Percentiles rank a stretch among this genome's conserved stretches.
Evolutionary conservation across 345 rosid genomes (phyloP).

Genomic region (Cardamine resedifolia): DNA sequence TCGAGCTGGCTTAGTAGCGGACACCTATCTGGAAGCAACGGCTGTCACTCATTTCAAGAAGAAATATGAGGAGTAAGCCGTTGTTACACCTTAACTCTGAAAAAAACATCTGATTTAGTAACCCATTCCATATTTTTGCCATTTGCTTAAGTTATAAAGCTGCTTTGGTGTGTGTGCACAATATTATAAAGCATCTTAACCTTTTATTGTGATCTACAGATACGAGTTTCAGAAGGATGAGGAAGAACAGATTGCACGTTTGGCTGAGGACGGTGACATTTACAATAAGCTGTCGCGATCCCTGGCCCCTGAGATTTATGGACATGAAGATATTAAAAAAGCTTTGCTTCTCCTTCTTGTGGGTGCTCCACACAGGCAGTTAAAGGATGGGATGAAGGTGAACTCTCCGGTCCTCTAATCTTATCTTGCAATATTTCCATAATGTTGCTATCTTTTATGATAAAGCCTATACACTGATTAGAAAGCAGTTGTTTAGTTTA

Average conservation of each 20-base stretch:
- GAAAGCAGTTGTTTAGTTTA: not conserved
- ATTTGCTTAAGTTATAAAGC: not conserved
- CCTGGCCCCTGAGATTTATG: constrained; percentile 96
- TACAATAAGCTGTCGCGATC: constrained; percentile 89
- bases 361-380: constrained; percentile 93
- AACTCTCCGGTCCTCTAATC: not conserved
- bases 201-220: constrained; percentile 43
- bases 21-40: constrained; percentile 91
- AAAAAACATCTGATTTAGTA: not conserved
- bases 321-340: constrained; percentile 96
- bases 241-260: constrained; percentile 79
- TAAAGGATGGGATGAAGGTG: constrained; percentile 99
- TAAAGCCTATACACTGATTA: not conserved
- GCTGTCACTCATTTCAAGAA: constrained; percentile 90
- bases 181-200: constrained; percentile 14
- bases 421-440: not conserved
- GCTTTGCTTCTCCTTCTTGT: constrained; percentile 95
- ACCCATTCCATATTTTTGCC: constrained; percentile 10
- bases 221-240: constrained; percentile 83
- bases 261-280: constrained; percentile 98
- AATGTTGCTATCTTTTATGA: not conserved
- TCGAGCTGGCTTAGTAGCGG: constrained; percentile 98
- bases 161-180: constrained; percentile 1
- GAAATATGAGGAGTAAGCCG: constrained; percentile 92
- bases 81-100: constrained; percentile 5